Conservation (phyloP, 352 stramenopile genomes). For the Globisporangium apiculatum region DNA sequence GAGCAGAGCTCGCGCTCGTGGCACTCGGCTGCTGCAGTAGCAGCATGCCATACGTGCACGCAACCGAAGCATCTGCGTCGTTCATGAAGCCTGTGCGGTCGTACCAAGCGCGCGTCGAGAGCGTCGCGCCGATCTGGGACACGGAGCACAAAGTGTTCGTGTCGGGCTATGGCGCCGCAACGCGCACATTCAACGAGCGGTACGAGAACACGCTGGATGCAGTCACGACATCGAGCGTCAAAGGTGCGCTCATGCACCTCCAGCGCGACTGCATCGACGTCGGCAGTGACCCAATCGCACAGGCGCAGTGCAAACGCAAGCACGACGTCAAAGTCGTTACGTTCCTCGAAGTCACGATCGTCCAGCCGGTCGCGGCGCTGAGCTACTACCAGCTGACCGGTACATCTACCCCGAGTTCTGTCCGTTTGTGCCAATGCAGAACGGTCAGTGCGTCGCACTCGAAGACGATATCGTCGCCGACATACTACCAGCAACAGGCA, state of each 20-base stretch:
- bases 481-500: constrained; percentile 9
- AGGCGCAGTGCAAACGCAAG: constrained; percentile 29
- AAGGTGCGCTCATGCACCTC: constrained; percentile 64
- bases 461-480: constrained; percentile 14
- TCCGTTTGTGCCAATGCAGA: constrained; percentile 57
- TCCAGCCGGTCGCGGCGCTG: constrained; percentile 45
- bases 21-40: no score
- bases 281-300: constrained; percentile 19
- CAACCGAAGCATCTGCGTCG: constrained; percentile 15
- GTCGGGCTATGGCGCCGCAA: constrained; percentile 16
- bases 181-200: constrained; percentile 33
- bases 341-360: constrained; percentile 59
- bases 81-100: constrained; percentile 41
- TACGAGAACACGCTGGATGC: constrained; percentile 52
- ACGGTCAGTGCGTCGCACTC: constrained; percentile 38
- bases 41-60: neutral
- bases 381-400: constrained; percentile 50
- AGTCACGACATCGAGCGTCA: constrained; percentile 61
- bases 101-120: constrained; percentile 53
- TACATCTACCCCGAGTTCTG: constrained; percentile 69
- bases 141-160: constrained; percentile 34
- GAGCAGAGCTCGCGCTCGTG: neutral
- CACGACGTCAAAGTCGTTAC: constrained; percentile 59
- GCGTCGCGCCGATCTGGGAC: constrained; percentile 44
- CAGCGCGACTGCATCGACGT: constrained; percentile 65